Conservation (phyloP, 2,329 filamentous ascomycete genomes). For the Epichloe baconii region DNA sequence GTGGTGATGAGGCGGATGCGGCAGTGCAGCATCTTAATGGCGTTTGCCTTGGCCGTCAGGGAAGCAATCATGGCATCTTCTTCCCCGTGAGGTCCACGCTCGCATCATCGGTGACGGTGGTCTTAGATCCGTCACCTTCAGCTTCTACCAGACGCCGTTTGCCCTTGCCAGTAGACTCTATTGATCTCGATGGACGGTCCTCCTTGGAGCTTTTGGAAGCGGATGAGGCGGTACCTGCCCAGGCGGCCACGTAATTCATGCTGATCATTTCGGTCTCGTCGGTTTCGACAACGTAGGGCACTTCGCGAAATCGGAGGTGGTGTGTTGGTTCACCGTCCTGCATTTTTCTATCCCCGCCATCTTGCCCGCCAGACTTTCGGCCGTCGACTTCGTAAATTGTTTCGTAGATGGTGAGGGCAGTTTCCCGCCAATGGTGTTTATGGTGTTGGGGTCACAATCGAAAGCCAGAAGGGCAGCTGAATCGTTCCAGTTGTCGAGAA, state of each 20-base stretch:
- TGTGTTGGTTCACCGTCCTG: constrained; percentile 47
- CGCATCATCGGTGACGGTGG: constrained; percentile 23
- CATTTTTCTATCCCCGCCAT: constrained; percentile 57
- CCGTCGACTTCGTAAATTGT: constrained; percentile 64
- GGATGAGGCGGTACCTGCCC: constrained; percentile 54
- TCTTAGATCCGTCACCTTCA: constrained; percentile 14
- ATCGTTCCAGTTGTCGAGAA: constrained; percentile 66
- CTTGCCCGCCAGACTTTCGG: constrained; percentile 24
- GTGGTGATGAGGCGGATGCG: constrained; percentile 57
- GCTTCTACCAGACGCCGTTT: constrained; percentile 31
- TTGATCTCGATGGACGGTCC: constrained; percentile 27
- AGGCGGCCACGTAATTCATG: constrained; percentile 82
- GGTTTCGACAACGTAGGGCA: constrained; percentile 82
- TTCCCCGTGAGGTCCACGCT: constrained; percentile 34
- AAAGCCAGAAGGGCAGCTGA: constrained; percentile 80
- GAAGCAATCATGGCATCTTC: constrained; percentile 50
- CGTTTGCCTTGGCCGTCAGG: constrained; percentile 80
- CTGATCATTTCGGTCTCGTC: constrained; percentile 97
- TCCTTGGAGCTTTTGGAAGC: constrained; percentile 32
- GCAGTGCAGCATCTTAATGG: constrained; percentile 81
- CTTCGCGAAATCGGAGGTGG: constrained; percentile 64
- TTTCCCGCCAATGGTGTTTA: constrained; percentile 55
- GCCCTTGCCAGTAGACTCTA: constrained; percentile 37
- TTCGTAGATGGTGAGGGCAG: constrained; percentile 90
- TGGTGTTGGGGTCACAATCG: constrained; percentile 50